phyloP scores from a whole-genome alignment of 2,329 filamentous ascomycete genomes.

The Aureobasidium sp. region DNA sequence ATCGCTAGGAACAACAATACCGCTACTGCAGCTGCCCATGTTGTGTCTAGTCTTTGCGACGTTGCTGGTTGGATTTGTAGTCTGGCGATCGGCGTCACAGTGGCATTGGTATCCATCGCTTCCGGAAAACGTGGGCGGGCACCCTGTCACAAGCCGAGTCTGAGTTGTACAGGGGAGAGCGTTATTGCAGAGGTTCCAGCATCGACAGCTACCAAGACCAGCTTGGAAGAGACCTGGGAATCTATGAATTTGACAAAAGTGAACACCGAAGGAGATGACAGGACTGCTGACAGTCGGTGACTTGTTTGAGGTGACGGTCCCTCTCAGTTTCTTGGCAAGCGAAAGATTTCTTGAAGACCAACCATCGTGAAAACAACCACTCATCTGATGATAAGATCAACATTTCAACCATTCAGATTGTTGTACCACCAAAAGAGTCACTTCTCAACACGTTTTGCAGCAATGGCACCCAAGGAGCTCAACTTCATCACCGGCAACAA shows the following conservation, averaged over 20 bases:
- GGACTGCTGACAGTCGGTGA: background rate
- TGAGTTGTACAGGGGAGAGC: background rate
- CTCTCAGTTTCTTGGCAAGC: background rate
- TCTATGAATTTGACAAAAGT: no score
- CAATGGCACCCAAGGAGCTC: constrained; percentile 48
- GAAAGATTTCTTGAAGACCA: constrained; percentile 6
- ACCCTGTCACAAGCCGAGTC: background rate
- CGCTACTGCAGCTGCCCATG: background rate
- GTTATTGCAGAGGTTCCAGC: background rate
- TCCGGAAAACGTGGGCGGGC: background rate
- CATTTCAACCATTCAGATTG: background rate
- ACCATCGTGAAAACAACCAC: background rate
- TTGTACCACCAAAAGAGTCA: background rate
- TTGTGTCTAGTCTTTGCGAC: background rate
- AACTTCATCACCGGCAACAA: constrained; percentile 97
- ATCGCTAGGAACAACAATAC: background rate
- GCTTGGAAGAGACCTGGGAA: background rate
- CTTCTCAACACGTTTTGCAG: background rate
- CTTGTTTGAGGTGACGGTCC: background rate
- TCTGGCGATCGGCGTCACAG: background rate
- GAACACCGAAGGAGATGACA: background rate
- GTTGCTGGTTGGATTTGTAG: background rate
- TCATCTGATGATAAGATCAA: background rate
- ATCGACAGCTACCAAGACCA: background rate
- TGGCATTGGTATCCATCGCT: background rate